Evolutionary conservation across 768 basidiomycete genomes (phyloP).

Genomic region (Antrodiella citrinella): DNA sequence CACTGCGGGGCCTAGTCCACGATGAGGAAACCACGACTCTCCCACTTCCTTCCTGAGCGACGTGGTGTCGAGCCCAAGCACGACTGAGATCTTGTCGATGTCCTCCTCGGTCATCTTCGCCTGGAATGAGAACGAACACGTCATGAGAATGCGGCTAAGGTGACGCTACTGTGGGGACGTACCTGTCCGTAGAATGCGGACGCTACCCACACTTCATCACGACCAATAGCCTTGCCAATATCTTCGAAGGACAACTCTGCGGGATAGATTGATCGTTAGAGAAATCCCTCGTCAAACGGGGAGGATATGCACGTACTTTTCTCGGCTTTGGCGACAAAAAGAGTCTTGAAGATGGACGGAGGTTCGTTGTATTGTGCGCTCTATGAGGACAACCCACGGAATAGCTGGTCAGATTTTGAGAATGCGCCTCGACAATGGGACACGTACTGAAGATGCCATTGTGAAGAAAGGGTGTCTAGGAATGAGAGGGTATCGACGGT

Average conservation of each 20-base stretch:
- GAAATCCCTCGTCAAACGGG: background rate
- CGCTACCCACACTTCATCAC: conserved; percentile 78
- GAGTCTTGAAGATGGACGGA: conserved; percentile 37
- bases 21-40: conserved; percentile 67
- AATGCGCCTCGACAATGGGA: background rate
- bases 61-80: conserved; percentile 39
- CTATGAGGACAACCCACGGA: no score
- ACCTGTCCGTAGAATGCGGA: conserved; percentile 80
- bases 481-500: background rate
- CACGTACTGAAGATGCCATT: background rate
- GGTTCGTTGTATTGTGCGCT: conserved; percentile 24
- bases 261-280: background rate
- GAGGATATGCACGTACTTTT: conserved; percentile 35
- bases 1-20: conserved; percentile 60
- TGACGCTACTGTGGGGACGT: conserved; percentile 2
- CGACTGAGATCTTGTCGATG: conserved; percentile 38
- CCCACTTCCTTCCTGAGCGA: conserved; percentile 42
- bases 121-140: conserved; percentile 24
- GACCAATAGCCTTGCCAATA: conserved; percentile 56
- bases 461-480: background rate
- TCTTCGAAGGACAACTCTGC: conserved; percentile 62
- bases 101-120: conserved; percentile 64
- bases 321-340: conserved; percentile 61
- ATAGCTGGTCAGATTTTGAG: background rate
- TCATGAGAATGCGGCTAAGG: background rate